phyloP scores from a whole-genome alignment of 2,329 filamentous ascomycete genomes.

The Nemania diffusa region DNA sequence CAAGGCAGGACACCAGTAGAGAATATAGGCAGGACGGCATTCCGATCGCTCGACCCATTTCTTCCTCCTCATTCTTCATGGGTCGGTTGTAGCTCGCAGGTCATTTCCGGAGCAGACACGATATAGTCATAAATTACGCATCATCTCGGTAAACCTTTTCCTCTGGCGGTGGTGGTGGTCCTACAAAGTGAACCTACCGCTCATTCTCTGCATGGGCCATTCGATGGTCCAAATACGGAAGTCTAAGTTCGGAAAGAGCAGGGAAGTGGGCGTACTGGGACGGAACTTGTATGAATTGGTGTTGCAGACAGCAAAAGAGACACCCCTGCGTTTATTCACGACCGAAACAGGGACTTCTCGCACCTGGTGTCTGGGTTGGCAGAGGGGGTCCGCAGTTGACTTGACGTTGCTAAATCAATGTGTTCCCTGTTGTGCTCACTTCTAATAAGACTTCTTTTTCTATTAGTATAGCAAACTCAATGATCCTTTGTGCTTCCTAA shows the following conservation, averaged over 20 bases:
- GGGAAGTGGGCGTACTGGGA: constrained; percentile 51
- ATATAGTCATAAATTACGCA: constrained; percentile 62
- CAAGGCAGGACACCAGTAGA: constrained; percentile 76
- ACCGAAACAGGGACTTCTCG: constrained; percentile 38
- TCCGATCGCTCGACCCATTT: constrained; percentile 56
- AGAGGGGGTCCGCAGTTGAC: constrained; percentile 32
- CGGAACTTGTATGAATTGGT: constrained; percentile 54
- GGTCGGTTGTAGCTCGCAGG: constrained; percentile 69
- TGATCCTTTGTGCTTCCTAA: neutral
- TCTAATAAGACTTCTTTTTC: constrained; percentile 44
- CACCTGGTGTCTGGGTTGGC: constrained; percentile 39
- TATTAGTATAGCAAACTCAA: constrained; percentile 19
- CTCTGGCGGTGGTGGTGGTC: constrained; percentile 41
- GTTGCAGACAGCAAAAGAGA: constrained; percentile 48
- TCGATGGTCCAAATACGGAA: constrained; percentile 43
- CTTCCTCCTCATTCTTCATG: constrained; percentile 56
- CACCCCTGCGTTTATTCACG: constrained; percentile 42
- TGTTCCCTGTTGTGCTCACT: constrained; percentile 41
- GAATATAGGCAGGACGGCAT: constrained; percentile 49
- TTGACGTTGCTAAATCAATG: constrained; percentile 37
- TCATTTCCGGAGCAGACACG: constrained; percentile 64
- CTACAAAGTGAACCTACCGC: constrained; percentile 44
- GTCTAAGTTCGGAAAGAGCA: constrained; percentile 50
- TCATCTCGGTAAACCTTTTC: constrained; percentile 47
- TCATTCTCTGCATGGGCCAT: constrained; percentile 38